Conservation (phyloP, 164 flowering plant species). For the Umbilicus rupestris region DNA sequence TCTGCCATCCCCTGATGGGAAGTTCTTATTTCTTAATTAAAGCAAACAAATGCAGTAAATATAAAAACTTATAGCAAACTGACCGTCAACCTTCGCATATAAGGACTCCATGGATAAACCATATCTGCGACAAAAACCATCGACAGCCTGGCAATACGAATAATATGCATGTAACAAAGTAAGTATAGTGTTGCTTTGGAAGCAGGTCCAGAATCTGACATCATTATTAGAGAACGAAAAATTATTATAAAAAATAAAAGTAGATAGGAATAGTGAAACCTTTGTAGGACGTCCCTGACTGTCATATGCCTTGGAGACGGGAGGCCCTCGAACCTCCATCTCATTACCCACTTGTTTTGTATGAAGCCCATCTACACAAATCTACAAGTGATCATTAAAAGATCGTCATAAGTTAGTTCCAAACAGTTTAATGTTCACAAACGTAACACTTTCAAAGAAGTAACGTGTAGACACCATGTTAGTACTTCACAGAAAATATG, state of each 20-base stretch:
- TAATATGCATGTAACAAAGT: not conserved
- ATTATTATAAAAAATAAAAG: not conserved
- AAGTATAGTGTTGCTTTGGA: not conserved
- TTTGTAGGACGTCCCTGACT: conserved; percentile 77
- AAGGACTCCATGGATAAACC: conserved; percentile 39
- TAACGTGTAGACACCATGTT: not conserved
- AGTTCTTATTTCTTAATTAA: not conserved
- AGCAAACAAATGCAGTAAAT: not conserved
- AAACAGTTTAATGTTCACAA: not conserved
- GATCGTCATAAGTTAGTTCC: not conserved
- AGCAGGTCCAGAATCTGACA: not conserved
- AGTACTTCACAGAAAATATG: not conserved
- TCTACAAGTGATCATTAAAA: conserved; percentile 28
- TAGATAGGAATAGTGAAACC: conserved; percentile 26
- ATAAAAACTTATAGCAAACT: conserved; percentile 12
- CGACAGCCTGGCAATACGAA: conserved; percentile 58
- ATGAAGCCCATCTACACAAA: conserved; percentile 48
- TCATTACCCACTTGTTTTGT: conserved; percentile 62
- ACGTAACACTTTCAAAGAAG: not conserved
- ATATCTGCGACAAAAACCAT: conserved; percentile 87
- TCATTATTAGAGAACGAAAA: not conserved
- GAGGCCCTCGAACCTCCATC: conserved; percentile 94
- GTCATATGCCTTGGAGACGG: conserved; percentile 83
- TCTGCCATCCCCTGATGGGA: no score
- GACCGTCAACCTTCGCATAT: conserved; percentile 65